Evolutionary conservation across 371 early-diverging fungal genomes (phyloP).

Genomic region (Mucor racemosus): DNA sequence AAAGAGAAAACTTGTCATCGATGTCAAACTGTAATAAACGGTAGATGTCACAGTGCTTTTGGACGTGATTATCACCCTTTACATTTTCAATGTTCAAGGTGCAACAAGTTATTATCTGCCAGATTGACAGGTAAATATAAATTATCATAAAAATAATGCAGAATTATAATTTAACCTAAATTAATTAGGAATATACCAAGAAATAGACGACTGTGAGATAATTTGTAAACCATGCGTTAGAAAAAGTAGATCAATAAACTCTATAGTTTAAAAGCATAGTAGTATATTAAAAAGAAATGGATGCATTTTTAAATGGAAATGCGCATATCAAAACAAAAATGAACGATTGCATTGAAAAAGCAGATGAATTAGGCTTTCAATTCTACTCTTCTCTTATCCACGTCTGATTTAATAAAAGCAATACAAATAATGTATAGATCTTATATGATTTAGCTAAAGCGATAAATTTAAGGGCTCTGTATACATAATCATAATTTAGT

Average conservation of each 20-base stretch:
- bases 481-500: too few species aligned
- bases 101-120: slow-evolving; percentile 45
- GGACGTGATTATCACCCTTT: slow-evolving; percentile 57
- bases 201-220: slow-evolving; percentile 16
- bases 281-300: too few species aligned
- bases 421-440: too few species aligned
- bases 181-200: slow-evolving; percentile 24
- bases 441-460: too few species aligned
- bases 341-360: too few species aligned
- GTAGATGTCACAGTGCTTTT: slow-evolving; percentile 52
- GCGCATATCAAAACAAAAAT: background rate
- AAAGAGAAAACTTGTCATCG: slow-evolving; percentile 38
- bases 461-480: too few species aligned
- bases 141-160: background rate
- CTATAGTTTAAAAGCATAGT: background rate
- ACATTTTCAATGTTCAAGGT: slow-evolving; percentile 59
- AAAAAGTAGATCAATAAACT: slow-evolving; percentile 12
- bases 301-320: too few species aligned
- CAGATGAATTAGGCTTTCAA: too few species aligned
- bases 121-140: slow-evolving; percentile 22
- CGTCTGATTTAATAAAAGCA: too few species aligned
- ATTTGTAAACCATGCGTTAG: slow-evolving; percentile 29
- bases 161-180: background rate
- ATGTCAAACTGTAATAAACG: slow-evolving; percentile 49
- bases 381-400: too few species aligned